Percentiles rank a stretch among this genome's conserved stretches.
Evolutionary conservation across 2,329 filamentous ascomycete genomes (phyloP).

Genomic region (Colletotrichum godetiae): DNA sequence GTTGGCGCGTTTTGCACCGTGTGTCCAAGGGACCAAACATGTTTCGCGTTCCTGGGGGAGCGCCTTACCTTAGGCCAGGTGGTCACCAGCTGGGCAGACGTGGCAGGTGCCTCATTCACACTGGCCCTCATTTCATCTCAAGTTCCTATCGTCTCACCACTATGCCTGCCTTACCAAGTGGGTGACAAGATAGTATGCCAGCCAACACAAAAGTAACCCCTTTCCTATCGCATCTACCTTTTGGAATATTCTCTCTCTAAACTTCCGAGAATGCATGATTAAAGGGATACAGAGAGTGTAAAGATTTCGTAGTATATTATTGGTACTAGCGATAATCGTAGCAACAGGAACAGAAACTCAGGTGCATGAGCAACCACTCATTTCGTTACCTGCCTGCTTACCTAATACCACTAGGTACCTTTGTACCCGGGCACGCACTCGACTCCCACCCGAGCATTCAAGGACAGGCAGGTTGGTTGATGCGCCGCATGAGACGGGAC

Average conservation of each 20-base stretch:
- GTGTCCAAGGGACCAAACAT: slow-evolving; percentile 16
- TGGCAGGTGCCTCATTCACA: neutral
- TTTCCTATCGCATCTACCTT: no score
- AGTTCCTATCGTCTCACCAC: neutral
- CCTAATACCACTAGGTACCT: neutral
- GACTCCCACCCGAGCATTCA: neutral
- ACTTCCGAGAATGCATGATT: no score
- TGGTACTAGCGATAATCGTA: no score
- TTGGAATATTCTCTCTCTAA: no score
- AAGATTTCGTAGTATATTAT: no score
- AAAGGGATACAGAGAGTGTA: no score
- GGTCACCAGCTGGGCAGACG: neutral
- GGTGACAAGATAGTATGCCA: no score
- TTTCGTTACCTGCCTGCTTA: no score
- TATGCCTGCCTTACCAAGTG: neutral
- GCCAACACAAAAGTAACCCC: no score
- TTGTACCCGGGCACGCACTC: neutral
- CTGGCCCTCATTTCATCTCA: slow-evolving; percentile 1
- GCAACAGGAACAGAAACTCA: no score
- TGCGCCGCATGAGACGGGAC: neutral
- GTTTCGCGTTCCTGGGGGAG: neutral
- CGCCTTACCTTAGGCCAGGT: neutral
- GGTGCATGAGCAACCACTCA: no score
- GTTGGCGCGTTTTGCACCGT: neutral
- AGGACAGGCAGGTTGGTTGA: neutral